Evolutionary conservation across 371 early-diverging fungal species (phyloP), one percentile per base, ranked within the genome.

Genomic region (Actinomucor elegans): DNA sequence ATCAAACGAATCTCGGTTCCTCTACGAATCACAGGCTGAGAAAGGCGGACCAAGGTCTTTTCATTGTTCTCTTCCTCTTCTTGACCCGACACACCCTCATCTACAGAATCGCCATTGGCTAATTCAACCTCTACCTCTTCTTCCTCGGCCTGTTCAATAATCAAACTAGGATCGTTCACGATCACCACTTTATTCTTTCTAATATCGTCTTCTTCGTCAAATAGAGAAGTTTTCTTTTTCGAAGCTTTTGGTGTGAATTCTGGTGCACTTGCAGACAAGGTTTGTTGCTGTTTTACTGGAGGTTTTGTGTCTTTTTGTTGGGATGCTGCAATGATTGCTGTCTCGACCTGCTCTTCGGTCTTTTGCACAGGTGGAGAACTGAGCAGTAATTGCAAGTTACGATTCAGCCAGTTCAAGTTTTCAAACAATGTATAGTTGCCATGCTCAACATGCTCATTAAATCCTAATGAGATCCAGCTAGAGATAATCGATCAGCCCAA

Each of bases 1-100:
- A 81, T 73, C 35, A 94, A 68, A 10, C 89, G 77, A 37, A 94
- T 79, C 45, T 90, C 90, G 8, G 81, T 88, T 1, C 93, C 79
- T 47, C 51, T 57, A n/a, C 91, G 43, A 67, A 78, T 23, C 57
- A 66, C 18, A 17, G 66, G 49, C 36, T 35, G 52, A 34, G 41
- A 23, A 7, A 34, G 32, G 42, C 32, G 23, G 1, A 48, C 21
- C 4, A 38, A 0, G 2, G 37, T 33, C n/a, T 33, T 36, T 6
- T 59, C 52, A 9, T 40, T 26, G 21, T 43, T 54, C 4, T 61
- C 55, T 7, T 32, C 51, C 11, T 38, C 24, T 36, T 59, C 26
- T 48, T 21, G 17, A 18, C 43, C 34, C 10, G 18, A 11, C 9
- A 32, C 64, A 6, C 48, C 18, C 2, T 21, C 26, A 10, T 38